phyloP scores from a whole-genome alignment of 2,329 filamentous ascomycete genomes.

The Exophiala calicioides region DNA sequence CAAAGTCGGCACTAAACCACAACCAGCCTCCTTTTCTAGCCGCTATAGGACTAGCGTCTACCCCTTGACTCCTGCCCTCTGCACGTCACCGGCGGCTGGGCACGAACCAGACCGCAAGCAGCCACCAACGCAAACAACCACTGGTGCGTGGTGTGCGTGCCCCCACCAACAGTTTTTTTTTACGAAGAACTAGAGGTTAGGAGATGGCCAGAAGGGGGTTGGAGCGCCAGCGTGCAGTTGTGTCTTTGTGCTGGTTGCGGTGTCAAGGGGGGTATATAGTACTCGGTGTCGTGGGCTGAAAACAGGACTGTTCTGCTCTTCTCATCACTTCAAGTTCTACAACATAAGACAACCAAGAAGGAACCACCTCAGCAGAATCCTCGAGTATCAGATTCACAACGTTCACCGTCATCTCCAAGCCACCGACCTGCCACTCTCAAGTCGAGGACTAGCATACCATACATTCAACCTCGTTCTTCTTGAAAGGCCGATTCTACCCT shows the following conservation, averaged over 20 bases:
- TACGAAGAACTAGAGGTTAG: constrained; percentile 1
- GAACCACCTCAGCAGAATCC: background rate
- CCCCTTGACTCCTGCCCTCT: background rate
- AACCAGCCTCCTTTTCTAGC: constrained; percentile 6
- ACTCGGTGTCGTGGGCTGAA: constrained; percentile 3
- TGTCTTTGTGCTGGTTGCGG: constrained; percentile 11
- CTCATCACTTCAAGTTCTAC: background rate
- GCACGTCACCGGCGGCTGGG: constrained; percentile 4
- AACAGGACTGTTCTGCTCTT: background rate
- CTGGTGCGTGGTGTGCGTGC: background rate
- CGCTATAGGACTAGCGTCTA: background rate
- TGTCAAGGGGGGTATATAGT: constrained; percentile 6
- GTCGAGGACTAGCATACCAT: too few species aligned
- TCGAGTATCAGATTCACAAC: background rate
- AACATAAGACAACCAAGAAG: too few species aligned
- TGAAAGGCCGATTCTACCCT: too few species aligned
- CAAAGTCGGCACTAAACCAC: constrained; percentile 1
- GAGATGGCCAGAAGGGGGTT: constrained; percentile 6
- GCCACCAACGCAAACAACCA: background rate
- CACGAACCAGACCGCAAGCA: constrained; percentile 1
- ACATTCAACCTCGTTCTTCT: too few species aligned
- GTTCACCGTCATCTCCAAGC: background rate
- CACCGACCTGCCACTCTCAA: too few species aligned
- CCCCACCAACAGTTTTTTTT: constrained; percentile 15
- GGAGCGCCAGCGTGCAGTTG: too few species aligned